Base-by-base conservation (phyloP, 2,329 filamentous ascomycete genomes). In the Paecilomyces variotii region DNA sequence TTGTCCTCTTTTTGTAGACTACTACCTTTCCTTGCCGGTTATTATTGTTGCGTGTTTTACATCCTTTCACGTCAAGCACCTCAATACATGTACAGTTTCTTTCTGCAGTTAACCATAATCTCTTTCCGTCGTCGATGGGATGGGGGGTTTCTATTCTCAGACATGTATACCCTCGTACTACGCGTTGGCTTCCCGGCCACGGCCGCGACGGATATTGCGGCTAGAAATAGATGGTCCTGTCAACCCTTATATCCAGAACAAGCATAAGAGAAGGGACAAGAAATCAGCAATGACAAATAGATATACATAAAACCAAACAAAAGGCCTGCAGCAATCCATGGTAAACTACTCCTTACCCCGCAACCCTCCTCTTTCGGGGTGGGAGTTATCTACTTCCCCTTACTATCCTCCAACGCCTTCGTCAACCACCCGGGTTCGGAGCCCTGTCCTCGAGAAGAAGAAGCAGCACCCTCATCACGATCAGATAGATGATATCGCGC, bases 401-500 rank as follows among this genome's bases (percentile, higher is more conserved):
- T 61, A 60, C 63, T 71, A 52, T 73, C 67, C 28, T 74, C 66
- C 28, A 74, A 62, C 53, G 69, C 71, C 58, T 68, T 53, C n/a
- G 60, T n/a, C 27, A 59, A 63, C 72, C 71, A 73, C 77, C 83
- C 67, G 68, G 79, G 62, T 78, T 82, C 73, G 76, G 81, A 56
- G 80, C 83, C 28, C 60, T 59, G 53, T 60, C 59, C 19, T 49
- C 56, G 28, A 28, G 45, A 27, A 11, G 30, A 24, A n/a, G 35
- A 10, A 27, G n/a, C n/a, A n/a, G n/a, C n/a, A n/a, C 27, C 24
- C n/a, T 58, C 51, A 14, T 56, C 34, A 26, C 80, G 82, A 61
- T 84, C 82, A 45, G 80, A 81, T 63, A 84, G 80, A 54, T 84
- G 76, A 56, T 84, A 81, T 61, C 84, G 79, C 0, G 86, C 86